phyloP scores from a whole-genome alignment of 352 stramenopile species.

The Pythium phragmitis region DNA sequence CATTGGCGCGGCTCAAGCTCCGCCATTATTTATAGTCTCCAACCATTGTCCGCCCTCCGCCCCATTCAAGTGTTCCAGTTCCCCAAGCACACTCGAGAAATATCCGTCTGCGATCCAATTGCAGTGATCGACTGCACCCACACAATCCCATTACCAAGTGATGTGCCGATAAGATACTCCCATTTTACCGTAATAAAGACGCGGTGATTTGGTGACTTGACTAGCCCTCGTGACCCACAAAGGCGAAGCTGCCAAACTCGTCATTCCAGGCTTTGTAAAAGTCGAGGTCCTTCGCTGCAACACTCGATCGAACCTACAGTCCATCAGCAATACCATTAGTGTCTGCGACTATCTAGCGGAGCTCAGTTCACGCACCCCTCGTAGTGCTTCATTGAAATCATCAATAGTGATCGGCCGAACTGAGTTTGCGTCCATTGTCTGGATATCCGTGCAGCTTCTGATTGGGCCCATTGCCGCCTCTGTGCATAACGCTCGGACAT shows the following conservation, averaged over 20 bases:
- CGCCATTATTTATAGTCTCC: conserved; percentile 22
- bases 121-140: background rate
- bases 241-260: conserved; percentile 90
- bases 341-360: background rate
- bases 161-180: conserved; percentile 10
- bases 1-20: background rate
- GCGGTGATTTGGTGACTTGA: background rate
- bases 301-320: conserved; percentile 91
- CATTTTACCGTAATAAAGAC: conserved; percentile 1
- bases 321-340: background rate
- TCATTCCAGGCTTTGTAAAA: conserved; percentile 94
- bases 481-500: conserved; percentile 96
- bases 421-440: conserved; percentile 86
- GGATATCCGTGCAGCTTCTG: conserved; percentile 73
- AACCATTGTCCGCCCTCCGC: background rate
- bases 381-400: conserved; percentile 95
- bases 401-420: conserved; percentile 94
- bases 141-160: background rate
- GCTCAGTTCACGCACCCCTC: conserved; percentile 41
- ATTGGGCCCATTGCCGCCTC: conserved; percentile 98
- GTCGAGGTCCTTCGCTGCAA: conserved; percentile 92
- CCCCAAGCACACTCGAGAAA: background rate
- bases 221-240: conserved; percentile 67
- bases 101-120: background rate
- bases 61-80: background rate